Evolutionary conservation across 257 asterid genomes (phyloP), one percentile per base, ranked within the genome.

Genomic region (Sherardia arvensis): DNA sequence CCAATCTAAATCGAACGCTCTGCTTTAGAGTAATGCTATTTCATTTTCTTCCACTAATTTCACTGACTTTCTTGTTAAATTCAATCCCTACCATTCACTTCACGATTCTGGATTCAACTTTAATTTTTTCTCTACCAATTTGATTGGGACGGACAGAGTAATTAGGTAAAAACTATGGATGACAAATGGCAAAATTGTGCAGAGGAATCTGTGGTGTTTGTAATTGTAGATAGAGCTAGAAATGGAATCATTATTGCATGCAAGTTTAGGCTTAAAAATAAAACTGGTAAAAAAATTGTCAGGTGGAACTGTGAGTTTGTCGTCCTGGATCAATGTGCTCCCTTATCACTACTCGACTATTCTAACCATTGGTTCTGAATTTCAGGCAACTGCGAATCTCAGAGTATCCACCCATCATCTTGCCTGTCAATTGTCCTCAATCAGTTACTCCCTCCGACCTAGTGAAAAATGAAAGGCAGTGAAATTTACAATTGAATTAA

Each of bases 191-290:
- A 58, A 14, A 56, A 29, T 8, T 25, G 9, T 30, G 29, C 59
- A 40, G 4, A 43, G 58, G 28, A 53, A 53, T 21, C 58, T 53
- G 28, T 3, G 27, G 54, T 10, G 49, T 32, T n/a, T n/a, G 10
- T n/a, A n/a, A n/a, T 21, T 11, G 1, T 4, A 61, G 36, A 36
- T 23, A 38, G 20, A 1, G 47, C 4, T 7, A 26, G n/a, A 62
- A 10, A 22, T 14, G 28, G 26, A 54, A 59, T 22, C 21, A 30
- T 7, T 27, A 32, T 8, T 14, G 28, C 61, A 48, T 49, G 54
- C 67, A 68, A 64, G 49, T 64, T 64, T 49, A 51, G 51, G 69
- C 51, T 62, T 26, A 20, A 21, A 30, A 21, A 20, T n/a, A 36
- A 9, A 9, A 9, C 3, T n/a, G n/a, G 17, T 11, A 10, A 0